phyloP scores from a whole-genome alignment of 2,329 filamentous ascomycete genomes.

The Neurospora crassa region DNA sequence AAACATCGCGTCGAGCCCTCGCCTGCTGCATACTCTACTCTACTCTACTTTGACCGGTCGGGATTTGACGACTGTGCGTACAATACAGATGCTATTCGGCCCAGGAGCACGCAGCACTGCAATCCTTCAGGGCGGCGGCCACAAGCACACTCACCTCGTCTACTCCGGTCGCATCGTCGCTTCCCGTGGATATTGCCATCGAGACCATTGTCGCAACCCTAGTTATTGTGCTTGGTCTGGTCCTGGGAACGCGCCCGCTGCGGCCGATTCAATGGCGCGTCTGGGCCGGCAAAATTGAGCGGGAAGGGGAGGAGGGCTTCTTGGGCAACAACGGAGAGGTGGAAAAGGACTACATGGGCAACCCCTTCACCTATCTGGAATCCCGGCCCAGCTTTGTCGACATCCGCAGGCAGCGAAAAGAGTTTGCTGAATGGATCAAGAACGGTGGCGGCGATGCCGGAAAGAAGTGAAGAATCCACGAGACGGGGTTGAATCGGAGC shows the following conservation, averaged over 20 bases:
- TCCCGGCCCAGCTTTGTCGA: slow-evolving; percentile 78
- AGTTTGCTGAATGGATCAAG: slow-evolving; percentile 69
- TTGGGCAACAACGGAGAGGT: slow-evolving; percentile 50
- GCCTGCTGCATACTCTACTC: background rate
- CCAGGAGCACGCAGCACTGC: slow-evolving; percentile 77
- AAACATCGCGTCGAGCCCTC: slow-evolving; percentile 8
- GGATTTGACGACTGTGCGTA: slow-evolving; percentile 8
- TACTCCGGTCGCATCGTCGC: slow-evolving; percentile 32
- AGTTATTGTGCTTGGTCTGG: slow-evolving; percentile 73
- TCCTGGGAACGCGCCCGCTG: slow-evolving; percentile 65
- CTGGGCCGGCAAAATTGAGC: slow-evolving; percentile 78
- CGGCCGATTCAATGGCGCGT: slow-evolving; percentile 77
- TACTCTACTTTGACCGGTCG: slow-evolving; percentile 1
- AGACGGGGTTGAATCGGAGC: background rate
- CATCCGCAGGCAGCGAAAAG: slow-evolving; percentile 68
- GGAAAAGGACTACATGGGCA: slow-evolving; percentile 61
- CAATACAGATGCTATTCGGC: slow-evolving; percentile 79
- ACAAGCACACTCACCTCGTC: slow-evolving; percentile 34
- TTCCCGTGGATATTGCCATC: slow-evolving; percentile 79
- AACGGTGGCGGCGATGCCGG: slow-evolving; percentile 7
- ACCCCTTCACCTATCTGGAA: slow-evolving; percentile 73
- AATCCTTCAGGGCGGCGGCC: slow-evolving; percentile 43
- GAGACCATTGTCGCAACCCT: slow-evolving; percentile 77
- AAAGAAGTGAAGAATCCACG: background rate
- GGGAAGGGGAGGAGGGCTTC: slow-evolving; percentile 56